Base-by-base conservation (phyloP, 2,329 filamentous ascomycete species). In the Fusarium dimerum region DNA sequence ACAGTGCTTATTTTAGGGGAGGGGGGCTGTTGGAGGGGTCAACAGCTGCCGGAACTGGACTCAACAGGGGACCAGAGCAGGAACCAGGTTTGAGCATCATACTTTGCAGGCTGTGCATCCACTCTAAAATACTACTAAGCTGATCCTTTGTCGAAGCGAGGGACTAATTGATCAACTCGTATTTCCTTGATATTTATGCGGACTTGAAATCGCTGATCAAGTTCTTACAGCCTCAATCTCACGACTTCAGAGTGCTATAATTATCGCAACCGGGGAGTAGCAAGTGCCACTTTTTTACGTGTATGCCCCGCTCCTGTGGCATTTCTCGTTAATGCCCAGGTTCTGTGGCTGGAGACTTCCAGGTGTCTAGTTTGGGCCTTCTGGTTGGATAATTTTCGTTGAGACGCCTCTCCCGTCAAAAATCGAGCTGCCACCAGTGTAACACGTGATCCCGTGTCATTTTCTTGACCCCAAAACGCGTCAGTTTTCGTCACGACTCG, bases 361-460 rank as follows among this genome's bases (percentile, higher is more conserved):
- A 61, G 59, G 54, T 57, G 59, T 54, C 50, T 47, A 45, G 48
- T 54, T 26, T 40, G 42, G 34, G 40, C 50, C 43, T 44, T 45
- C 40, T 60, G 42, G 62, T 64, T 60, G 61, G 61, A 30, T 48
- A 39, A 43, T 34, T 48, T 29, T 36, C 30, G 20, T 39, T 15
- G 43, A 54, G 40, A 47, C 13, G 8, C 18, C 32, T 32, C 30
- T 44, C n/a, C 20, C 20, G 20, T 7, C 20, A 26, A 7, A 26
- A 26, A 26, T 26, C 20, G 20, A 34, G 9, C 4, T 2, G 15
- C 3, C 20, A 26, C 7, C 7, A 7, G 7, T 26, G 20, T 7
- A 2, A 2, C 62, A 65, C 63, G 63, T 65, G 63, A 43, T 49
- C 47, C 64, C 63, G 63, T 60, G 63, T 64, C 48, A 52, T 41